Conservation (phyloP, 768 basidiomycete species). For the Xerocomus potaroensis region DNA sequence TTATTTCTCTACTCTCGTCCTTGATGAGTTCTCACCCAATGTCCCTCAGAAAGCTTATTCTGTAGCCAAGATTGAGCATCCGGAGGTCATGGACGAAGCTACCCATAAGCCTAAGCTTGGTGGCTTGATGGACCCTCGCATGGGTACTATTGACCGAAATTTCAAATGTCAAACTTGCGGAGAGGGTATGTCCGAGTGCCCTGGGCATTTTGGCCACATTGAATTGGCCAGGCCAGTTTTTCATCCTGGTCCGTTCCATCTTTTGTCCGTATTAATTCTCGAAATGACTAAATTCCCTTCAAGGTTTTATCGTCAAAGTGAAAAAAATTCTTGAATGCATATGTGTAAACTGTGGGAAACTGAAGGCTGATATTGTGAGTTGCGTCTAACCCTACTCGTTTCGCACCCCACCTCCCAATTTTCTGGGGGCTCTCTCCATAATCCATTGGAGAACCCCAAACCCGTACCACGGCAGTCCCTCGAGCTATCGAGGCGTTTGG, state of each 20-base stretch:
- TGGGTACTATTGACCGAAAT: constrained; percentile 97
- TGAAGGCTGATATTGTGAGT: constrained; percentile 98
- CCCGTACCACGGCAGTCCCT: constrained; percentile 77
- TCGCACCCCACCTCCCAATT: constrained; percentile 90
- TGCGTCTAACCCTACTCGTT: constrained; percentile 80
- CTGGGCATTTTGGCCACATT: constrained; percentile 98
- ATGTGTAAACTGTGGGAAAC: constrained; percentile 96
- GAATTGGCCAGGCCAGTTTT: constrained; percentile 97
- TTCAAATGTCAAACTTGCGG: constrained; percentile 99
- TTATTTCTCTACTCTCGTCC: background rate
- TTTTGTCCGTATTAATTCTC: background rate
- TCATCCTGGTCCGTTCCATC: constrained; percentile 72
- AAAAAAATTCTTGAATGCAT: constrained; percentile 99
- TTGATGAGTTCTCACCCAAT: constrained; percentile 8
- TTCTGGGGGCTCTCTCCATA: constrained; percentile 98
- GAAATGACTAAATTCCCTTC: background rate
- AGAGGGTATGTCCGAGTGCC: constrained; percentile 99
- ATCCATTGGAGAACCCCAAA: constrained; percentile 88
- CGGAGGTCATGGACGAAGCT: constrained; percentile 96
- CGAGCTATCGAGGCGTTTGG: constrained; percentile 79
- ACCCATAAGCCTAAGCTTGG: constrained; percentile 87
- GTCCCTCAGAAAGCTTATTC: constrained; percentile 89
- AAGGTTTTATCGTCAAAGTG: constrained; percentile 96
- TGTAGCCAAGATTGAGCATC: constrained; percentile 97
- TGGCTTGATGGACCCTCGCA: constrained; percentile 95